Conservation (phyloP, 495 filamentous ascomycete genomes). For the Hyaloscypha finlandica region DNA sequence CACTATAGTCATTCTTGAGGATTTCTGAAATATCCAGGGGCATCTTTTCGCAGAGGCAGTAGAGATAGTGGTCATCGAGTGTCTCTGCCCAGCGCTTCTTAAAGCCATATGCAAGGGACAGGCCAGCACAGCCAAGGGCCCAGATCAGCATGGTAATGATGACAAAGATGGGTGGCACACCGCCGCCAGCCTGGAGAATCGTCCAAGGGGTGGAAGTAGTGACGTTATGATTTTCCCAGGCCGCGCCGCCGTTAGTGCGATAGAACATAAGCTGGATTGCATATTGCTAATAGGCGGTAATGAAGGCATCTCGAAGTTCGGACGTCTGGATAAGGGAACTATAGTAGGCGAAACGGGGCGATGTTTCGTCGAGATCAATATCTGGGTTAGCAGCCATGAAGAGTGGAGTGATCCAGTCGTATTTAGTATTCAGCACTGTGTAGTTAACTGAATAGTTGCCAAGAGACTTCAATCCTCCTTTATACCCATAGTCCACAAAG, state of each 20-base stretch:
- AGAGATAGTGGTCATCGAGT: background rate
- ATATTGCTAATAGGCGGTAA: background rate
- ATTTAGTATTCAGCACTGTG: background rate
- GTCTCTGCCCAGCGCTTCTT: background rate
- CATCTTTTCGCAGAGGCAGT: background rate
- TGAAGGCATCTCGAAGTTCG: background rate
- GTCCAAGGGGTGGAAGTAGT: background rate
- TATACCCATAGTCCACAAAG: background rate
- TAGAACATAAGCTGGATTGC: conserved; percentile 1
- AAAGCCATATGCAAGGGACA: background rate
- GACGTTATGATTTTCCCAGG: background rate
- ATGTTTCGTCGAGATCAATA: background rate
- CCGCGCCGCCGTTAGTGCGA: background rate
- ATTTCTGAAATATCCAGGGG: background rate
- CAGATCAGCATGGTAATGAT: background rate
- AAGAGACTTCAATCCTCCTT: background rate
- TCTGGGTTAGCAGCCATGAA: background rate
- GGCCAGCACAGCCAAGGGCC: background rate
- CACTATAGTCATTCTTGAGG: background rate
- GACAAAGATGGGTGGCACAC: background rate
- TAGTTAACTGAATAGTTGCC: conserved; percentile 2
- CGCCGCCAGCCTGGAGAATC: conserved; percentile 1
- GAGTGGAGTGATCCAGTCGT: background rate
- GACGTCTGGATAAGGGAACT: background rate
- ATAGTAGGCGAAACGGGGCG: background rate